Evolutionary conservation across 495 filamentous ascomycete genomes (phyloP).

Genomic region (Gamarada debralockiae): DNA sequence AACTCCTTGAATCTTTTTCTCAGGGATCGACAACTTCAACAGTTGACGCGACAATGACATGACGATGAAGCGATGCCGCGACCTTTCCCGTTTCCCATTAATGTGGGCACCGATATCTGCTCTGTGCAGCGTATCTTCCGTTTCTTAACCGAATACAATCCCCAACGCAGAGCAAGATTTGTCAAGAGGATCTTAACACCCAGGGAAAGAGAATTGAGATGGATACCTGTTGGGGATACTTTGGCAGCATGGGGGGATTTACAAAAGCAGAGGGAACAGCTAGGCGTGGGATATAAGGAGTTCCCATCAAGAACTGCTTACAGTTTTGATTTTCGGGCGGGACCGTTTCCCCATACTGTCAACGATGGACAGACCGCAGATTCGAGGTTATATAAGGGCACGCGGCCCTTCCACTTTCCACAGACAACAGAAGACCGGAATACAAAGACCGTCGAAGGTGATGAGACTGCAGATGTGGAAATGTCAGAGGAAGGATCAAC

Average conservation of each 20-base stretch:
- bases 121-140: conserved; percentile 39
- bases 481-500: too few species aligned
- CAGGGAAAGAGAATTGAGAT: conserved; percentile 4
- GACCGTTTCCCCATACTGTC: too few species aligned
- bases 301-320: too few species aligned
- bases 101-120: conserved; percentile 57
- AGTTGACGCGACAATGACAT: too few species aligned
- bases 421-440: neutral
- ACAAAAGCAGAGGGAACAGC: neutral
- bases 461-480: too few species aligned
- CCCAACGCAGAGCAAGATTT: neutral
- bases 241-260: neutral
- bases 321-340: too few species aligned
- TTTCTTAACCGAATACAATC: conserved; percentile 28
- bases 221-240: neutral
- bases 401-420: neutral
- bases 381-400: too few species aligned
- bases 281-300: neutral
- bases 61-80: conserved; percentile 11
- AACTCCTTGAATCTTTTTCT: too few species aligned
- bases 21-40: too few species aligned
- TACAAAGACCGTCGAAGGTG: too few species aligned
- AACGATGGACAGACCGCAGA: too few species aligned
- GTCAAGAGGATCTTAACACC: conserved; percentile 1
- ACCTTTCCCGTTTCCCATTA: conserved; percentile 42